Percentiles rank a stretch among this genome's conserved stretches.
Evolutionary conservation across 257 asterid species (phyloP).

Genomic region (Ophiorrhiza pumila): DNA sequence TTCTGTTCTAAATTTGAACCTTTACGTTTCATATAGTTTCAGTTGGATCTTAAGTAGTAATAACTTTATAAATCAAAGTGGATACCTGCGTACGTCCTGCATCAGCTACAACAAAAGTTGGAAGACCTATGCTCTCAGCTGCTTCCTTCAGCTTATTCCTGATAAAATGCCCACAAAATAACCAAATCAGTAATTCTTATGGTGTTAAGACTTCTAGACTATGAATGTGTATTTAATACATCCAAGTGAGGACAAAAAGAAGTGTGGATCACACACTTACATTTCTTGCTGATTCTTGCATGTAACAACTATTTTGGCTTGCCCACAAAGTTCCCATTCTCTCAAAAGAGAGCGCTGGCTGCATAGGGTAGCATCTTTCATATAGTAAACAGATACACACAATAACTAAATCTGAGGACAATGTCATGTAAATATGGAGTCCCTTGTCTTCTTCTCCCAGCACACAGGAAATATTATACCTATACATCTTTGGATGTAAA

Average conservation of each 20-base stretch:
- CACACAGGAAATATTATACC: background rate
- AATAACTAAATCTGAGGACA: background rate
- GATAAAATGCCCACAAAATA: constrained; percentile 8
- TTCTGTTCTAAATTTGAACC: background rate
- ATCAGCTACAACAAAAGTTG: constrained; percentile 92
- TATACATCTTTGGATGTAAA: background rate
- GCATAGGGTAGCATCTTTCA: constrained; percentile 28
- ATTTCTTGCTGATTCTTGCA: constrained; percentile 99
- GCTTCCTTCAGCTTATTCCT: constrained; percentile 93
- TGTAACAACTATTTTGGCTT: constrained; percentile 88
- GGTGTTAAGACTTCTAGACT: background rate
- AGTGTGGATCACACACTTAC: constrained; percentile 48
- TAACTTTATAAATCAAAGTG: background rate
- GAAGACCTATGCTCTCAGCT: constrained; percentile 83
- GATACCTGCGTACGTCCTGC: constrained; percentile 97
- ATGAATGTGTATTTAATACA: constrained; percentile 1
- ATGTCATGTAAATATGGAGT: too few species aligned
- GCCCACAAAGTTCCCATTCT: constrained; percentile 89
- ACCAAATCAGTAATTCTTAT: background rate
- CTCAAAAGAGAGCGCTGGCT: constrained; percentile 77
- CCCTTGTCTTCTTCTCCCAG: too few species aligned
- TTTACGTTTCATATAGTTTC: background rate
- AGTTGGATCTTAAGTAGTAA: background rate
- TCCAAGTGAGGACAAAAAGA: constrained; percentile 1
- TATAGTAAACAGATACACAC: background rate